Evolutionary conservation across 129 eudicot genomes (phyloP), one percentile per base, ranked within the genome.

Genomic region (Heracleum sosnowskyi): DNA sequence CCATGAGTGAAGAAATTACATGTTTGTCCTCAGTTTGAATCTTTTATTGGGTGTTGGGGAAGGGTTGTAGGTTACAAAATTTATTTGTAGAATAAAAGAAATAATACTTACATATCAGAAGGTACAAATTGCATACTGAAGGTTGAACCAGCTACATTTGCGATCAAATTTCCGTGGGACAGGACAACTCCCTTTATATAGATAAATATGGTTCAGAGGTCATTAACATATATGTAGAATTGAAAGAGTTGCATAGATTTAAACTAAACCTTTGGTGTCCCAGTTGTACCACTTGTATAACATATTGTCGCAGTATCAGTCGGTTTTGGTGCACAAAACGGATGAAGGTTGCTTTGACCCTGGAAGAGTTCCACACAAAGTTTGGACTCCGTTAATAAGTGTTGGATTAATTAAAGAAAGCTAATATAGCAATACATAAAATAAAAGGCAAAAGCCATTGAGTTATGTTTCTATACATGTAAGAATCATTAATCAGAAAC

Each of bases 201-300:
- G 47, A 39, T 42, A 75, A n/a, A 62, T 44, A 44, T 42, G 60
- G 7, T 44, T 44, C n/a, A 74, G 36, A 74, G 11, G 41, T 44
- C 47, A 44, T 2, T 68, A 41, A 41, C 22, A 74, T 73, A 6
- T 64, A 22, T 69, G 33, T 18, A 63, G 11, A 57, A 72, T 49
- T 20, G 33, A 28, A 44, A 77, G 41, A 78, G 13, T 34, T 77
- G 36, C 35, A 35, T 12, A 44, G 47, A 44, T 44, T 33, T 10
- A 18, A 78, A 78, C 73, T 28, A 22, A 69, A 93, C 98, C 97
- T 93, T 93, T 46, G 98, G 98, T 74, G 98, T 91, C 77, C 98
- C 98, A 77, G 98, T 93, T 57, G 98, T 93, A 78, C 97, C 98
- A 85, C 98, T 93, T 55, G 98, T 93, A 77, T 93, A 93, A 80